Evolutionary conservation across 73 alveolate species (phyloP).

Genomic region (Paramecium octaurelia): DNA sequence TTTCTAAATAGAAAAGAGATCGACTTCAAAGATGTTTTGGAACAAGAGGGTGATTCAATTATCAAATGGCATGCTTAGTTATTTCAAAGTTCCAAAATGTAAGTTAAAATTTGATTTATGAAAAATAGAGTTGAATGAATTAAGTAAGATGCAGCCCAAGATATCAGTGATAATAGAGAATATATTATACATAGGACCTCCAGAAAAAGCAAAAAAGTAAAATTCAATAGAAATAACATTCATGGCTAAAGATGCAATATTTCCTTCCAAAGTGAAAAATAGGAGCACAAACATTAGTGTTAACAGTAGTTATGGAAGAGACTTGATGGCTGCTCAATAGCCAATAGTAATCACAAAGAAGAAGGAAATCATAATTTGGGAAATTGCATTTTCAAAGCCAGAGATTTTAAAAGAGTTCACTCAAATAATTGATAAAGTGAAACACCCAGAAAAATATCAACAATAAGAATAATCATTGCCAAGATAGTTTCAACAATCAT

Average conservation of each 20-base stretch:
- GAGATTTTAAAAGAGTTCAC: not conserved
- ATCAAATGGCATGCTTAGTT: not conserved
- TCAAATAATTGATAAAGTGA: not conserved
- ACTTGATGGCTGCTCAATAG: not conserved
- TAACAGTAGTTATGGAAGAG: slow-evolving; percentile 39
- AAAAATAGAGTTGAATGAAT: not conserved
- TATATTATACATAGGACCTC: slow-evolving; percentile 33
- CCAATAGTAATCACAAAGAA: slow-evolving; percentile 28
- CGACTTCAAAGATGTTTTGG: slow-evolving; percentile 27
- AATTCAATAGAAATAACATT: slow-evolving; percentile 28
- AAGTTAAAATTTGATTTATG: not conserved
- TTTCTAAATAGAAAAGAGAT: not conserved
- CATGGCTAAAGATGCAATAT: slow-evolving; percentile 29
- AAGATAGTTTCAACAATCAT: not conserved
- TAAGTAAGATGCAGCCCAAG: not conserved
- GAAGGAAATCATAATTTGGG: slow-evolving; percentile 16
- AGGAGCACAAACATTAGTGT: slow-evolving; percentile 3
- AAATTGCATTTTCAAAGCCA: not conserved
- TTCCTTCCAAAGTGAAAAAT: not conserved
- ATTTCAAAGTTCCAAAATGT: not conserved
- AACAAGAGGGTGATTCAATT: not conserved
- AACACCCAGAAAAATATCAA: not conserved
- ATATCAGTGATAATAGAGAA: not conserved
- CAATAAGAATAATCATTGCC: not conserved
- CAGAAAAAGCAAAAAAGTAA: slow-evolving; percentile 17